phyloP scores from a whole-genome alignment of 768 basidiomycete genomes.

The Coprinopsis strossmayeri region DNA sequence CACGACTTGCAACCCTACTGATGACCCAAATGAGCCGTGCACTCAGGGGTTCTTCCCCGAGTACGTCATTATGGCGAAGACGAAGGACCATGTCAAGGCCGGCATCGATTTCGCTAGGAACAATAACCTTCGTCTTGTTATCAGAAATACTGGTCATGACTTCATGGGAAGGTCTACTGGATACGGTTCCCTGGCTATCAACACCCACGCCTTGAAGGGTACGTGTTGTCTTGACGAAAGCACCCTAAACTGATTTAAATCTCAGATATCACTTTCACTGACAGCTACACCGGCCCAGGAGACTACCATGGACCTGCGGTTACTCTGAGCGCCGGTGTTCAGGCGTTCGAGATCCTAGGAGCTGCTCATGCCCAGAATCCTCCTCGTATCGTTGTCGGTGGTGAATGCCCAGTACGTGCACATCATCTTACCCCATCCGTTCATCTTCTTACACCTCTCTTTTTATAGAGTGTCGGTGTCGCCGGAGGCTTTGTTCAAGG shows the following conservation, averaged over 20 bases:
- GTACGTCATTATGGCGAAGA: conserved; percentile 16
- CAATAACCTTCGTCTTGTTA: conserved; percentile 16
- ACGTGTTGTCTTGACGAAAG: background rate
- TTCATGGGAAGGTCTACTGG: conserved; percentile 2
- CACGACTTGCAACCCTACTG: conserved; percentile 12
- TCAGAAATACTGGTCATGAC: conserved; percentile 19
- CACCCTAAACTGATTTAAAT: background rate
- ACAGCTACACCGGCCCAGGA: conserved; percentile 10
- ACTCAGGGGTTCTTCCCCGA: conserved; percentile 8
- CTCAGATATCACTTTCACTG: conserved; percentile 12
- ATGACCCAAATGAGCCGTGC: conserved; percentile 4
- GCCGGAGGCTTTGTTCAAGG: conserved; percentile 30
- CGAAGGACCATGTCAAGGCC: conserved; percentile 12
- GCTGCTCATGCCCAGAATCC: conserved; percentile 7
- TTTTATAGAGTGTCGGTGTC: conserved; percentile 24
- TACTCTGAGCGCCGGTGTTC: conserved; percentile 15
- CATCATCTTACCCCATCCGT: background rate
- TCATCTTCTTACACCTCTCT: background rate
- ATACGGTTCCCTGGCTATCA: conserved; percentile 4
- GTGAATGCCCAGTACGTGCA: conserved; percentile 14
- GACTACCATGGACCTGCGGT: conserved; percentile 13
- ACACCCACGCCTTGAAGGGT: conserved; percentile 15
- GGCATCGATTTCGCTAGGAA: conserved; percentile 16
- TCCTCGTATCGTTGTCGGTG: conserved; percentile 8
- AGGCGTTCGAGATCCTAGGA: conserved; percentile 9